Conservation (phyloP, 257 asterid species). For the Marsdenia floribunda region DNA sequence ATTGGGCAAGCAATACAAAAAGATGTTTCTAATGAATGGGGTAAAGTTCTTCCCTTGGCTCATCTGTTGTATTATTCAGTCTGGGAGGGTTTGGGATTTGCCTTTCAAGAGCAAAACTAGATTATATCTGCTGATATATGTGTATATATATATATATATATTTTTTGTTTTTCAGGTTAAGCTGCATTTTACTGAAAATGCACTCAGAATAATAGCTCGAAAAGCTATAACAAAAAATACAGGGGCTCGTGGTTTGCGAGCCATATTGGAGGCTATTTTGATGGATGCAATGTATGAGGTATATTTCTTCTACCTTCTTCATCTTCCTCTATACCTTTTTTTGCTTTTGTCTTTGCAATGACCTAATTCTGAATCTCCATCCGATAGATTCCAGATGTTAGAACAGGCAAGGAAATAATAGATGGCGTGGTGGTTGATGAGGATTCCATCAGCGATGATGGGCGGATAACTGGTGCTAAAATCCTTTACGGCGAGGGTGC, state of each 20-base stretch:
- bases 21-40: slow-evolving; percentile 95
- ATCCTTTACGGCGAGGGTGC: slow-evolving; percentile 88
- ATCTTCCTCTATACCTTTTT: not conserved
- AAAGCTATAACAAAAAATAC: slow-evolving; percentile 88
- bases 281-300: slow-evolving; percentile 99
- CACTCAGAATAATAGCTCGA: slow-evolving; percentile 78
- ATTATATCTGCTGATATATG: too few species aligned
- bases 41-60: slow-evolving; percentile 32
- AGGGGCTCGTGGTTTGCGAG: slow-evolving; percentile 90
- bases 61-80: not conserved
- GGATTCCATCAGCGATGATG: slow-evolving; percentile 56
- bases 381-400: slow-evolving; percentile 83
- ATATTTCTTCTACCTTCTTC: slow-evolving; percentile 9
- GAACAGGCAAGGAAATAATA: slow-evolving; percentile 78
- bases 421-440: slow-evolving; percentile 83
- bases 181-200: slow-evolving; percentile 85
- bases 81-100: not conserved
- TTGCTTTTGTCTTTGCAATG: not conserved
- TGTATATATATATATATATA: too few species aligned
- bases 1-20: slow-evolving; percentile 89
- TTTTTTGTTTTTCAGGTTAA: slow-evolving; percentile 52
- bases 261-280: slow-evolving; percentile 81
- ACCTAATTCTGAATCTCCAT: not conserved
- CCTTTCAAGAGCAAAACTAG: not conserved
- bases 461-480: slow-evolving; percentile 60